Conservation (phyloP, 495 filamentous ascomycete genomes). For the Staphylotrichum tortipilum region DNA sequence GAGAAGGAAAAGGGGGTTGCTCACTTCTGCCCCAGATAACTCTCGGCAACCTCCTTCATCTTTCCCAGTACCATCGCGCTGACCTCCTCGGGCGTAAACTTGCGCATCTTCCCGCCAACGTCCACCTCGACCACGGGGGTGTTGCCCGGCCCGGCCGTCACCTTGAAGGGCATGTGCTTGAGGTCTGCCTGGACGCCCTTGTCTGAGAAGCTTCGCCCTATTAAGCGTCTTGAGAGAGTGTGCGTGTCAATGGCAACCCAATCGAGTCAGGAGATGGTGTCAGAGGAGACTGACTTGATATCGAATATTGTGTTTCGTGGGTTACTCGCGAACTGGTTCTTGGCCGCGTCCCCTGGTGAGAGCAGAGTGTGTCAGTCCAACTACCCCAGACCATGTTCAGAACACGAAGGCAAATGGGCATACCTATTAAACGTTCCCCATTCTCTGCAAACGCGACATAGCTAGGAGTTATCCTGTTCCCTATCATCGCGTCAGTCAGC, state of each 20-base stretch:
- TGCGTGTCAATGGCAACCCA: too few relatives aligned
- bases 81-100: slow-evolving; percentile 73
- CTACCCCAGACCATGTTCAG: slow-evolving; percentile 37
- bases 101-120: slow-evolving; percentile 54
- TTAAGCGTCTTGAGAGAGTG: slow-evolving; percentile 54
- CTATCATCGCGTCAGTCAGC: slow-evolving; percentile 18
- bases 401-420: not conserved
- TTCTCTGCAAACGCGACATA: slow-evolving; percentile 96
- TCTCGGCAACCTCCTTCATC: slow-evolving; percentile 92
- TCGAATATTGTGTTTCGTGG: slow-evolving; percentile 96
- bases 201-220: slow-evolving; percentile 75
- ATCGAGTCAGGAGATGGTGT: too few relatives aligned
- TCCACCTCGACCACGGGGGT: slow-evolving; percentile 72
- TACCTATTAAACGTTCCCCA: slow-evolving; percentile 47
- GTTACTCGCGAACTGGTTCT: slow-evolving; percentile 99
- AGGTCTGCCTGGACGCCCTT: slow-evolving; percentile 70
- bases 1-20: not conserved
- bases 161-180: slow-evolving; percentile 82
- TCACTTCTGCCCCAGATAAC: slow-evolving; percentile 68
- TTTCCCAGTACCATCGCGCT: slow-evolving; percentile 78
- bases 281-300: slow-evolving; percentile 53
- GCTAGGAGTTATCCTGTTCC: slow-evolving; percentile 93
- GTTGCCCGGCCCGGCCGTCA: slow-evolving; percentile 57
- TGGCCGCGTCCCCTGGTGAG: slow-evolving; percentile 75
- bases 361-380: not conserved